Conservation (phyloP, 2,329 filamentous ascomycete species). For the Thielaviopsis punctulata region DNA sequence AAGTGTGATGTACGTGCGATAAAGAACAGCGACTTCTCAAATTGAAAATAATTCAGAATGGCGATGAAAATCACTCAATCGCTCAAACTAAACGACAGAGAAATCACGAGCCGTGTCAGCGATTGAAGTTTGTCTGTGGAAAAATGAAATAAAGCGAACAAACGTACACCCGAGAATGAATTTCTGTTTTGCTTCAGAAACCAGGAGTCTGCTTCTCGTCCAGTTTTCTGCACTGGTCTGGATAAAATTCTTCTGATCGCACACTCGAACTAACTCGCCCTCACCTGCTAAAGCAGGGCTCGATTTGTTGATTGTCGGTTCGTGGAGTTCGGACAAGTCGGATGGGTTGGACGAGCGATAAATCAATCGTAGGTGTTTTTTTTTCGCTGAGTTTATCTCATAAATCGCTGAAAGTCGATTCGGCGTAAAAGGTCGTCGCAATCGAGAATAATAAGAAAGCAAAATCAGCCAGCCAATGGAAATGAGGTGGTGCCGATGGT, state of each 20-base stretch:
- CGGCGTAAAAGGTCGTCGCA: constrained; percentile 9
- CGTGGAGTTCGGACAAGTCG: not conserved
- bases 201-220: not conserved
- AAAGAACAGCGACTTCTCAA: constrained; percentile 1
- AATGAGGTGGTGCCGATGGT: constrained; percentile 1
- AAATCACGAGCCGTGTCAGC: constrained; percentile 9
- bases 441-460: constrained; percentile 8
- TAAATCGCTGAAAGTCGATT: constrained; percentile 6
- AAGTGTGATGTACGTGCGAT: not conserved
- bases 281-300: constrained; percentile 12
- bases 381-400: not conserved
- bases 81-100: constrained; percentile 9
- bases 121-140: constrained; percentile 7
- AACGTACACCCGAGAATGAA: constrained; percentile 8
- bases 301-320: constrained; percentile 2
- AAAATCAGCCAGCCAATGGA: constrained; percentile 8
- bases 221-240: not conserved
- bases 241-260: not conserved
- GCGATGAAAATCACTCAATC: constrained; percentile 10
- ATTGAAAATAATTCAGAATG: not conserved
- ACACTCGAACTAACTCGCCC: not conserved
- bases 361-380: not conserved
- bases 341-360: constrained; percentile 1
- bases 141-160: constrained; percentile 6
- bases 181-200: not conserved